Base-by-base conservation (phyloP, 2,329 filamentous ascomycete genomes). In the Ophiocordyceps robertsii region DNA sequence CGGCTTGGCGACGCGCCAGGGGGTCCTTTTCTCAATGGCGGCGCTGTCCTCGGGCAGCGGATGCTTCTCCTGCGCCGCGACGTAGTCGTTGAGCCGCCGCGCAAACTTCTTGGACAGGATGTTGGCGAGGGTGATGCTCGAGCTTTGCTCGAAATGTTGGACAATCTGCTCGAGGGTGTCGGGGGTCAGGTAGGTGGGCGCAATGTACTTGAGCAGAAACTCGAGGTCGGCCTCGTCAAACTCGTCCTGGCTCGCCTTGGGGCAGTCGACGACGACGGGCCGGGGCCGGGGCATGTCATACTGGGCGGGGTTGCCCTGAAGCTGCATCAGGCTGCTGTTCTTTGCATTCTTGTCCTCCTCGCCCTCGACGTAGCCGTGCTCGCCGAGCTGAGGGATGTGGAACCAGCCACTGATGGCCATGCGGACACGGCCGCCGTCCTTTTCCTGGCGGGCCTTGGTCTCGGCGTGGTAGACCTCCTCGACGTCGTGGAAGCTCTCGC, bases 371-470 rank as follows among this genome's bases (percentile, higher is more conserved):
- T 83, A 98, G 37, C 92, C 92, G 24, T 94, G 87, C 61, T 98
- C 92, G 43, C 90, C 90, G 52, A 84, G 66, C 64, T 98, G 92
- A 0, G 92, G 92, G 49, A 98, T 96, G 63, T 98, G 92, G 62
- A 93, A 98, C 92, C 92, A 98, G 41, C 92, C 92, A 58, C 87
- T 95, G 57, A 98, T 95, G 40, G 92, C 92, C 90, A 98, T 96
- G 51, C 92, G 81, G 39, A 95, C 78, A 39, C 86, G 77, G 1
- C 82, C 82, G 16, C 82, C 82, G 45, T 89, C 75, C 60, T 72
- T 77, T 57, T 72, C 73, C 43, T 79, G 73, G 62, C 77, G 75
- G 53, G 67, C 73, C 57, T 67, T 69, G 46, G 58, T 70, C 49
- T 66, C 69, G 54, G 77, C 72, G 58, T 84, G 79, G 64, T 95